Evolutionary conservation across 441 rosid species (phyloP).

Genomic region (Syzygium malaccense): DNA sequence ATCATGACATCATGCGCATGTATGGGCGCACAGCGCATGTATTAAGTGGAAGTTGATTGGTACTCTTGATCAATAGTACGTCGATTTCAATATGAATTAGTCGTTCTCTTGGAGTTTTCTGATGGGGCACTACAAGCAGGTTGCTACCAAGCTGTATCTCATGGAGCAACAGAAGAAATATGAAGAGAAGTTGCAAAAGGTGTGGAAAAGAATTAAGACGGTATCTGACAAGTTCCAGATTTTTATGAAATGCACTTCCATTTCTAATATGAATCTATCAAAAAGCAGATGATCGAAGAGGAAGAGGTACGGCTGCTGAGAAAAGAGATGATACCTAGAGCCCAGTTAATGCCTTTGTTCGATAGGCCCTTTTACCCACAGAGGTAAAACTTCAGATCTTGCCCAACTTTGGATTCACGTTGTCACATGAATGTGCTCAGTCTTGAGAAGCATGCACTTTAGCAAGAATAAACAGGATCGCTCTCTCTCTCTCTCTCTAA

Average conservation of each 20-base stretch:
- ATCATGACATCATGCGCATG: background rate
- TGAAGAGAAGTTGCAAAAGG: constrained; percentile 64
- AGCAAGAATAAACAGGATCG: background rate
- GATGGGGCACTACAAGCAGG: constrained; percentile 19
- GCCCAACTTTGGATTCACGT: background rate
- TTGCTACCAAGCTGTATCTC: constrained; percentile 67
- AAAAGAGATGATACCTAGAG: constrained; percentile 83
- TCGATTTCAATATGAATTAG: background rate
- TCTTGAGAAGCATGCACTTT: background rate
- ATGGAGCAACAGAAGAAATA: constrained; percentile 49
- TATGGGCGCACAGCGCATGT: background rate
- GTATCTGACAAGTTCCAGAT: background rate
- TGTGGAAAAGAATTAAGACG: background rate
- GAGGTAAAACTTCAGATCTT: constrained; percentile 19
- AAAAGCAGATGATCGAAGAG: constrained; percentile 61
- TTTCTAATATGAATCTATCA: background rate
- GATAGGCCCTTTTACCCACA: constrained; percentile 79
- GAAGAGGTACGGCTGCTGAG: constrained; percentile 64
- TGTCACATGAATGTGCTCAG: background rate
- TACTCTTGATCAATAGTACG: background rate
- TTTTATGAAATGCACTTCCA: background rate
- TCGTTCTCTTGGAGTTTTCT: background rate
- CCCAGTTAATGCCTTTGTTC: constrained; percentile 76
- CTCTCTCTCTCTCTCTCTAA: background rate
- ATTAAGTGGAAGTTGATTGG: background rate